These are phyloP conservation scores for Candida peoriensis DNA, from an alignment of 805 yeast species.

Conservation along the genomic window DNA sequence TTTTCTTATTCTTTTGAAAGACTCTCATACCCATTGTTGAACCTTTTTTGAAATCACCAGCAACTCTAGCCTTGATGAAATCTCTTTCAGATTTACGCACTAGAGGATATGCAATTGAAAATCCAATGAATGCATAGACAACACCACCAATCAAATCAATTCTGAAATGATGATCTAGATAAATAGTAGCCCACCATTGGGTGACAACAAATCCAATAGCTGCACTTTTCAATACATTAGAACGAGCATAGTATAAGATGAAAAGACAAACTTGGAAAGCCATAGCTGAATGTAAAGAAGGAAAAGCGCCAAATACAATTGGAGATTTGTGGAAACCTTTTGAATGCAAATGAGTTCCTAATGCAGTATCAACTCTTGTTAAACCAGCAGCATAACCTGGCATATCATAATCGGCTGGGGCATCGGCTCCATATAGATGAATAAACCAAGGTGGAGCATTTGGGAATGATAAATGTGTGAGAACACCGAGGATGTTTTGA, in stretches of 20 bases:
- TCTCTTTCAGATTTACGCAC: slow-evolving; percentile 29
- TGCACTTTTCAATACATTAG: slow-evolving; percentile 22
- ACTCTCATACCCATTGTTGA: slow-evolving; percentile 64
- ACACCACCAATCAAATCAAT: slow-evolving; percentile 55
- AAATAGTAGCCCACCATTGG: slow-evolving; percentile 76
- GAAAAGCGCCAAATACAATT: slow-evolving; percentile 64
- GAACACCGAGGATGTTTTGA: slow-evolving; percentile 55
- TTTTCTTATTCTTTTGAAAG: slow-evolving; percentile 37
- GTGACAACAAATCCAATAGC: slow-evolving; percentile 41
- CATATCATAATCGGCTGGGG: slow-evolving; percentile 52
- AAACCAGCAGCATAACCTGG: slow-evolving; percentile 70
- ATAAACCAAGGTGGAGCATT: slow-evolving; percentile 76
- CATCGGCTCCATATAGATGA: slow-evolving; percentile 53
- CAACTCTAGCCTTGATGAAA: slow-evolving; percentile 28
- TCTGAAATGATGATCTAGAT: slow-evolving; percentile 69
- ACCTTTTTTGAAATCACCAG: slow-evolving; percentile 36
- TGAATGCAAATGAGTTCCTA: slow-evolving; percentile 56
- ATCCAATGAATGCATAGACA: slow-evolving; percentile 43
- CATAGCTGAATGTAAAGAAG: slow-evolving; percentile 62
- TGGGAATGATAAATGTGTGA: slow-evolving; percentile 59
- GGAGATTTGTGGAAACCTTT: slow-evolving; percentile 64
- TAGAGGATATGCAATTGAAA: slow-evolving; percentile 34
- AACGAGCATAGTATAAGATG: slow-evolving; percentile 37
- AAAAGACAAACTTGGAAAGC: slow-evolving; percentile 42
- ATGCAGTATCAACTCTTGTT: slow-evolving; percentile 55